These are phyloP conservation scores for Metschnikowia kofuensis DNA, from an alignment of 805 yeast species.

Conservation along the genomic window DNA sequence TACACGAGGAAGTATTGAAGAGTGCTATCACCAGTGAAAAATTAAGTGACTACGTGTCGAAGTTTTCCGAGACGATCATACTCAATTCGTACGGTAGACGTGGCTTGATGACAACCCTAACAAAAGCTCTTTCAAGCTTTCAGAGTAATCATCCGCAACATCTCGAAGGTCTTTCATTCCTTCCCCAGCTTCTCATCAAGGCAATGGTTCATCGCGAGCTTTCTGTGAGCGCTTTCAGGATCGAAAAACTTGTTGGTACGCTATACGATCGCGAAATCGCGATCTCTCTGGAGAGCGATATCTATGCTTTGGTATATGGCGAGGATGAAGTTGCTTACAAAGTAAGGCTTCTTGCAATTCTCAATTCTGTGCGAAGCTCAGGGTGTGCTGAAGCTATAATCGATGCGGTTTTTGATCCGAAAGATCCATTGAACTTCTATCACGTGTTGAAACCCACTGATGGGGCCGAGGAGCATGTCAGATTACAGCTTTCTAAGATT, in stretches of 20 bases:
- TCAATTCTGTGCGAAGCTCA: constrained; percentile 31
- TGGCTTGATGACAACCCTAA: constrained; percentile 60
- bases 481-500: constrained; percentile 57
- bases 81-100: constrained; percentile 59
- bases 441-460: constrained; percentile 56
- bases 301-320: constrained; percentile 54
- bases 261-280: constrained; percentile 47
- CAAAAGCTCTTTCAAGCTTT: constrained; percentile 44
- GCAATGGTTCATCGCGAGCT: constrained; percentile 52
- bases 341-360: constrained; percentile 47
- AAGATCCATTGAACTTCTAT: constrained; percentile 41
- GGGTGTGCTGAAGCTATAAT: constrained; percentile 31
- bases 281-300: constrained; percentile 20
- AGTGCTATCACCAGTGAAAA: constrained; percentile 29
- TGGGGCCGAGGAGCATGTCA: constrained; percentile 63
- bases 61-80: constrained; percentile 44
- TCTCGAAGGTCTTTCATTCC: constrained; percentile 49
- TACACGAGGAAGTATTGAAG: constrained; percentile 40
- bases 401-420: constrained; percentile 35
- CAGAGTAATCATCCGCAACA: constrained; percentile 29
- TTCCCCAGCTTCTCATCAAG: constrained; percentile 46
- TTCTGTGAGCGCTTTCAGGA: constrained; percentile 50
- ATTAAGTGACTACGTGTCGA: constrained; percentile 25
- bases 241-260: constrained; percentile 56
- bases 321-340: constrained; percentile 53